phyloP scores from a whole-genome alignment of 2,329 filamentous ascomycete genomes.

The Zymoseptoria passerinii region DNA sequence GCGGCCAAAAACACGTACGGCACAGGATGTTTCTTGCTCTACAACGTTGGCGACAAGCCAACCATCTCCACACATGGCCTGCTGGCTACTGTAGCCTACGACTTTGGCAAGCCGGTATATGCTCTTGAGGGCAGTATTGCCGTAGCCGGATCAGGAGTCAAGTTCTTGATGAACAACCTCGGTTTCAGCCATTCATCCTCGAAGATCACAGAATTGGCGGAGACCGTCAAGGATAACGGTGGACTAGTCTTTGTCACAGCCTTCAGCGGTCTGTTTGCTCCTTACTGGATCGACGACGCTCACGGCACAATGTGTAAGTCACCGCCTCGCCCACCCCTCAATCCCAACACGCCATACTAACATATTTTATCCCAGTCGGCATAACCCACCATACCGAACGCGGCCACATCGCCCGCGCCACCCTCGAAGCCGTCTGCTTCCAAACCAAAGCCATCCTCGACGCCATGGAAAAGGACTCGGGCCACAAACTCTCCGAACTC shows the following conservation, averaged over 20 bases:
- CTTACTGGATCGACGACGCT: constrained; percentile 91
- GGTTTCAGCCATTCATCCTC: constrained; percentile 55
- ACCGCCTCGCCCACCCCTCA: not conserved
- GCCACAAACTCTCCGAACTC: constrained; percentile 63
- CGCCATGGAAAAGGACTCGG: constrained; percentile 82
- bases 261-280: constrained; percentile 83
- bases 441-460: constrained; percentile 90
- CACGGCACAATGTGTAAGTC: constrained; percentile 71
- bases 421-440: constrained; percentile 83
- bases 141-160: constrained; percentile 67
- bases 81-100: constrained; percentile 78
- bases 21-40: constrained; percentile 81
- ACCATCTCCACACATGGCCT: constrained; percentile 78
- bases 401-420: constrained; percentile 84
- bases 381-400: constrained; percentile 62
- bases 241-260: constrained; percentile 82
- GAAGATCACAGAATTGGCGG: constrained; percentile 57
- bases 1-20: constrained; percentile 88
- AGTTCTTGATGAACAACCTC: constrained; percentile 47
- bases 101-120: constrained; percentile 66
- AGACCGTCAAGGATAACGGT: constrained; percentile 64
- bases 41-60: constrained; percentile 77
- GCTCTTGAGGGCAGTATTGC: constrained; percentile 74
- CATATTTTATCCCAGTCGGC: constrained; percentile 16
- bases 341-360: not conserved